Evolutionary conservation across 176 grass and related monocot species (phyloP).

Genomic region (Musa acuminata): DNA sequence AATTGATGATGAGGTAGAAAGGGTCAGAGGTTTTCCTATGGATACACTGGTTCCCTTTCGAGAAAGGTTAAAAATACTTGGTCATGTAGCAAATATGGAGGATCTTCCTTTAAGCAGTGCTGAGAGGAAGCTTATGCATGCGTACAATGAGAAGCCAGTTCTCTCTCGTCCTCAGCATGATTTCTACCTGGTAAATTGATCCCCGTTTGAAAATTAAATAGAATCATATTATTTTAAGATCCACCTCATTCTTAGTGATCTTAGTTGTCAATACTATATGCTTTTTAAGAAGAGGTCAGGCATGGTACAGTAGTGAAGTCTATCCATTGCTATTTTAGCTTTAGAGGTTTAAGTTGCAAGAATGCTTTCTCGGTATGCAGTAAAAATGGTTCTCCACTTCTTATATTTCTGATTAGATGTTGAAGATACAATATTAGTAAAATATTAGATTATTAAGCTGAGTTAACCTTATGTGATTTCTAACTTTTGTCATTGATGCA

Average conservation of each 20-base stretch:
- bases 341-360: neutral
- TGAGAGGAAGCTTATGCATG: constrained; percentile 18
- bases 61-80: constrained; percentile 25
- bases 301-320: too few relatives aligned
- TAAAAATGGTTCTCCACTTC: neutral
- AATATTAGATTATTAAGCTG: too few relatives aligned
- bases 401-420: too few relatives aligned
- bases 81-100: constrained; percentile 14
- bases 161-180: constrained; percentile 19
- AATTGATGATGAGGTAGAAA: constrained; percentile 16
- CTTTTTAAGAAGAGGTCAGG: too few relatives aligned
- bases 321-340: too few relatives aligned
- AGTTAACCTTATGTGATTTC: too few relatives aligned
- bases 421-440: too few relatives aligned
- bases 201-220: neutral
- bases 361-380: neutral
- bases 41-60: constrained; percentile 14
- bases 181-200: constrained; percentile 12
- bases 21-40: constrained; percentile 10
- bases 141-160: constrained; percentile 22
- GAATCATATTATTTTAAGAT: neutral
- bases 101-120: constrained; percentile 17
- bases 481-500: too few relatives aligned
- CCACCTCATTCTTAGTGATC: neutral
- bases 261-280: too few relatives aligned